Conservation (phyloP, 1,284 basidiomycete species). For the Trametes sp. region DNA sequence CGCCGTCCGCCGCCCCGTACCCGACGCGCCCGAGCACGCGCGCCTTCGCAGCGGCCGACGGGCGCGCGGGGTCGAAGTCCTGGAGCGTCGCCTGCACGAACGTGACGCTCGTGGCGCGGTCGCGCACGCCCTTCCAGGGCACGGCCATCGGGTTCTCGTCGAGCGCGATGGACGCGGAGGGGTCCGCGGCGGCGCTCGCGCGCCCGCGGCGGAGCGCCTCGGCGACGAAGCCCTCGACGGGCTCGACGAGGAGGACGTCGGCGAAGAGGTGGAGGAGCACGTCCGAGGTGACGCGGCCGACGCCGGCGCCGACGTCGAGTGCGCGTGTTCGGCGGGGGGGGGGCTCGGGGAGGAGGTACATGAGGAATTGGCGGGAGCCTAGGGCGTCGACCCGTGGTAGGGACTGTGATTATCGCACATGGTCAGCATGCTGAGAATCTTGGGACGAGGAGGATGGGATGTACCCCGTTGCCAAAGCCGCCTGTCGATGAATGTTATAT, state of each 20-base stretch:
- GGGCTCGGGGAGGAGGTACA: conserved; percentile 77
- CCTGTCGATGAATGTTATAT: conserved; percentile 50
- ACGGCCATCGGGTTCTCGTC: conserved; percentile 21
- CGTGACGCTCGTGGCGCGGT: conserved; percentile 78
- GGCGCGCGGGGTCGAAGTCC: conserved; percentile 70
- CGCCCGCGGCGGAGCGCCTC: conserved; percentile 68
- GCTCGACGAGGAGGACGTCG: conserved; percentile 89
- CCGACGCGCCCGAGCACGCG: conserved; percentile 66
- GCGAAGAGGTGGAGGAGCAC: conserved; percentile 86
- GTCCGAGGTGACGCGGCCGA: conserved; percentile 88
- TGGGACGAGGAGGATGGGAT: conserved; percentile 20
- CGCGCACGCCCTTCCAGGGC: conserved; percentile 75
- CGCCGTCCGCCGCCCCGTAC: conserved; percentile 47
- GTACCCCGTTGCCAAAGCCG: conserved; percentile 78
- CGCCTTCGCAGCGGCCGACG: conserved; percentile 45
- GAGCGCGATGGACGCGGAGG: conserved; percentile 8
- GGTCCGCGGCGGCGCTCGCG: conserved; percentile 40
- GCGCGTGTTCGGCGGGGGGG: conserved; percentile 64
- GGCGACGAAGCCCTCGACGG: conserved; percentile 78
- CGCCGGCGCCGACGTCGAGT: conserved; percentile 90
- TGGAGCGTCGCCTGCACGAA: conserved; percentile 84
- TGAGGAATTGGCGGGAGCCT: conserved; percentile 86
- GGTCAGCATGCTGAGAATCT: too few species aligned
- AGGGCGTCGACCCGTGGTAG: conserved; percentile 90
- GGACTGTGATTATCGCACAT: conserved; percentile 58